A percentile compares a stretch with the other conserved stretches of the same genome.
These are phyloP conservation scores for Brasenia schreberi DNA, from an alignment of 164 flowering plant genomes.

Conservation along the genomic window DNA sequence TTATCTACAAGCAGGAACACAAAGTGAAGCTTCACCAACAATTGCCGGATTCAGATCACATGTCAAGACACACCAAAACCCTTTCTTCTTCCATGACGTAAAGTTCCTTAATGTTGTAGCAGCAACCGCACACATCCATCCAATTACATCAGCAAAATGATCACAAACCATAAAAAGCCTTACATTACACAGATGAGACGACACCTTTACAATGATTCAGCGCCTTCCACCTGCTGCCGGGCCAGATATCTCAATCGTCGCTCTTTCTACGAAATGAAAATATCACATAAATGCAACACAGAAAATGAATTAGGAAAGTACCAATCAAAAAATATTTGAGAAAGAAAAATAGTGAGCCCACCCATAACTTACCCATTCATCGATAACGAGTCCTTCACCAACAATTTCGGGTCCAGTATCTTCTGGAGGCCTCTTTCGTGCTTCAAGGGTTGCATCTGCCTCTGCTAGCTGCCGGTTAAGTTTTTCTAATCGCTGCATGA, in stretches of 20 bases:
- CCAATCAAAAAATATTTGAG: not conserved
- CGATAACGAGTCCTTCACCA: slow-evolving; percentile 96
- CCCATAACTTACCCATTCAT: slow-evolving; percentile 59
- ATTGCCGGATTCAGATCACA: too few relatives aligned
- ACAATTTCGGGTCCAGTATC: slow-evolving; percentile 62
- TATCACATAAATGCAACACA: not conserved
- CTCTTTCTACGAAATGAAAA: slow-evolving; percentile 41
- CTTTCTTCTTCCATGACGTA: too few relatives aligned
- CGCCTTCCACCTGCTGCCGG: slow-evolving; percentile 75
- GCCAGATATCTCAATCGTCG: slow-evolving; percentile 85
- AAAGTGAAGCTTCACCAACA: too few relatives aligned
- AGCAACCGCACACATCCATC: not conserved
- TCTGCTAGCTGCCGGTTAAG: slow-evolving; percentile 79
- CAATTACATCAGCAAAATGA: not conserved
- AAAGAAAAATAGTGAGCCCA: not conserved
- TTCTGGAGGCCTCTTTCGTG: slow-evolving; percentile 73
- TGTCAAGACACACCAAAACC: too few relatives aligned
- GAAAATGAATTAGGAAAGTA: not conserved
- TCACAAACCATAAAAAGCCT: not conserved
- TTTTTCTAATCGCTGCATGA: slow-evolving; percentile 62
- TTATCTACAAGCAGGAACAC: too few relatives aligned
- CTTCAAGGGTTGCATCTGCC: slow-evolving; percentile 80
- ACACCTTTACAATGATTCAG: slow-evolving; percentile 41
- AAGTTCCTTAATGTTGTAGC: too few relatives aligned
- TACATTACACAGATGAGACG: not conserved